Evolutionary conservation across 108 stramenopile species (phyloP), one percentile per base, ranked within the genome.

Genomic region (Nitzschia palea): DNA sequence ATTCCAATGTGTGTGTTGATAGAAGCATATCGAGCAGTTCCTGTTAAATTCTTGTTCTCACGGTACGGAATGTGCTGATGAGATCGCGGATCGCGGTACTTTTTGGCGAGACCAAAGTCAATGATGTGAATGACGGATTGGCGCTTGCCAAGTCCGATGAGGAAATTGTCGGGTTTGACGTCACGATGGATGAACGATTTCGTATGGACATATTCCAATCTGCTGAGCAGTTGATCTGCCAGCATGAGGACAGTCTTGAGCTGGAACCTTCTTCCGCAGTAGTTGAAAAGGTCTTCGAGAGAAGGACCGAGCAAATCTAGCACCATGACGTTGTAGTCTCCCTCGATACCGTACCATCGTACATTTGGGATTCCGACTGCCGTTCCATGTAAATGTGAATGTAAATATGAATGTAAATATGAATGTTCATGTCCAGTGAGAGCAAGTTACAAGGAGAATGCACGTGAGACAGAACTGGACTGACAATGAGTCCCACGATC

Each of bases 281-380:
- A 97, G 67, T 99, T 99, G 85, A 99, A 99, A 3, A 99, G 87
- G 77, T 99, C 99, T 65, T 99, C 99, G 54, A 99, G 76, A 12
- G 93, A 95, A 10, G 97, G 97, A n/a, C 99, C 99, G 4, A 99
- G 87, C 28, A 99, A 80, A 71, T 99, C 99, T 32, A 99, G 80
- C 22, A 99, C 97, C 97, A 99, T 98, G 57, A 99, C 98, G 68
- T 98, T 99, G 89, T 98, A 99, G 70, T 99, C 97, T 22, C 98
- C 98, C 79, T 99, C 99, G 60, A 98, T 97, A 40, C 99, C 99
- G 69, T 97, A 99, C 98, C 98, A 99, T 45, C 98, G 89, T 25
- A 99, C 97, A 67, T 98, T 98, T 0, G 98, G 97, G 64, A 99
- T 97, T 32, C 98, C 98, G 59, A 98, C 94, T 91, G 6, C 6